Evolutionary conservation across 2,329 filamentous ascomycete genomes (phyloP).

Genomic region (Claviceps fusiformis): DNA sequence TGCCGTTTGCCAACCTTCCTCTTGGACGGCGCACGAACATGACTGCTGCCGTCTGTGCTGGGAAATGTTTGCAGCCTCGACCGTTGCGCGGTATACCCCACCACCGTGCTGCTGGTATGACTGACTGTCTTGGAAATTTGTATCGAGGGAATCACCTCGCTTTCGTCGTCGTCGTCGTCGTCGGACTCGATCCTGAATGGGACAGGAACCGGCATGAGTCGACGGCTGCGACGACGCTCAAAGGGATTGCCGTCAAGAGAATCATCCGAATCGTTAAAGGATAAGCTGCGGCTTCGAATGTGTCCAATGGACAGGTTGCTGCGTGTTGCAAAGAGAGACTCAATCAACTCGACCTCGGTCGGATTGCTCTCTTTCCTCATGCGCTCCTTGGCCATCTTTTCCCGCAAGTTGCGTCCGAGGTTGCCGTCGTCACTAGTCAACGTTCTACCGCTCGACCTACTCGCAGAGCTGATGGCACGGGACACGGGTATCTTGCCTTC

Average conservation of each 20-base stretch:
- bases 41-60: conserved; percentile 24
- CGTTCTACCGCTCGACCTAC: conserved; percentile 33
- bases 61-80: conserved; percentile 34
- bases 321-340: conserved; percentile 24
- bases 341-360: conserved; percentile 31
- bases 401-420: conserved; percentile 29
- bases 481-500: conserved; percentile 65
- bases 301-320: conserved; percentile 19
- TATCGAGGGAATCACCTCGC: conserved; percentile 15
- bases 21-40: conserved; percentile 16
- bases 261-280: conserved; percentile 24
- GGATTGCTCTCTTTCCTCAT: conserved; percentile 26
- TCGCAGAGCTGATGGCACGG: conserved; percentile 45
- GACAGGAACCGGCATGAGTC: conserved; percentile 15
- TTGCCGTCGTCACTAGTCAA: conserved; percentile 26
- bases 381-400: conserved; percentile 33
- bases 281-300: conserved; percentile 23
- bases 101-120: conserved; percentile 13
- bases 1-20: conserved; percentile 18
- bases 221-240: conserved; percentile 14
- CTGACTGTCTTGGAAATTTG: conserved; percentile 13
- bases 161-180: conserved; percentile 23
- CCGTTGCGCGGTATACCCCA: conserved; percentile 24
- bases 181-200: conserved; percentile 20
- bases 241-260: conserved; percentile 15